These are phyloP conservation scores for Cucurbita moschata DNA, from an alignment of 306 rosid genomes.

Conservation along the genomic window DNA sequence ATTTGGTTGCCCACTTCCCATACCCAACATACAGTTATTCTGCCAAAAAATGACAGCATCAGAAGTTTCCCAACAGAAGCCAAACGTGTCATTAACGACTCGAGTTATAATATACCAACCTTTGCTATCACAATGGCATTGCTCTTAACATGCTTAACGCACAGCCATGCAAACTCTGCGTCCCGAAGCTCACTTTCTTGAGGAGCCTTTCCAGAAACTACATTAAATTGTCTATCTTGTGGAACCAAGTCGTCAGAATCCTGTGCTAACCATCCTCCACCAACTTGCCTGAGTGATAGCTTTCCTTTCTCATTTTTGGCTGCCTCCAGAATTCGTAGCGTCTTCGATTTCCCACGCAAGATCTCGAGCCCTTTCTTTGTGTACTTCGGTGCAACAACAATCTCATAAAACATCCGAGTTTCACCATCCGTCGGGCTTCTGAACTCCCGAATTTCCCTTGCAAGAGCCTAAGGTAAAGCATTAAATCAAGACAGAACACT, in stretches of 20 bases:
- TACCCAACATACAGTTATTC: conserved; percentile 87
- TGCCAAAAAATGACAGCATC: conserved; percentile 20
- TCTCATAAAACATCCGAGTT: conserved; percentile 94
- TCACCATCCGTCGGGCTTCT: conserved; percentile 88
- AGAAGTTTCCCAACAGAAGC: not conserved
- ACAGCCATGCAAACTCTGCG: conserved; percentile 82
- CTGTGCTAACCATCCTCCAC: conserved; percentile 96
- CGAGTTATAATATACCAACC: conserved; percentile 22
- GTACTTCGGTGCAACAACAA: conserved; percentile 89
- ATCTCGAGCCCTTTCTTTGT: conserved; percentile 76
- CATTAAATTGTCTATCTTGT: conserved; percentile 42
- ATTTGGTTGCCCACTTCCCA: conserved; percentile 97
- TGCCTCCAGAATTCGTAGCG: conserved; percentile 74
- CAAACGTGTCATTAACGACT: not conserved
- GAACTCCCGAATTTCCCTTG: conserved; percentile 77
- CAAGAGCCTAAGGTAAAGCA: conserved; percentile 41
- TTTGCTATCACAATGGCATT: conserved; percentile 83
- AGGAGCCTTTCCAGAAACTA: conserved; percentile 48
- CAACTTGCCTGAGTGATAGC: conserved; percentile 85
- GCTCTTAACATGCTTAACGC: conserved; percentile 91
- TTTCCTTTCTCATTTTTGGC: conserved; percentile 55
- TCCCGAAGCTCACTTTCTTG: conserved; percentile 45
- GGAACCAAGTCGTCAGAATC: conserved; percentile 75
- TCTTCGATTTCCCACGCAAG: conserved; percentile 74
- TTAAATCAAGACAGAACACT: not conserved